Conservation (phyloP, 2,329 filamentous ascomycete species). For the Cryphonectria nitschkei region DNA sequence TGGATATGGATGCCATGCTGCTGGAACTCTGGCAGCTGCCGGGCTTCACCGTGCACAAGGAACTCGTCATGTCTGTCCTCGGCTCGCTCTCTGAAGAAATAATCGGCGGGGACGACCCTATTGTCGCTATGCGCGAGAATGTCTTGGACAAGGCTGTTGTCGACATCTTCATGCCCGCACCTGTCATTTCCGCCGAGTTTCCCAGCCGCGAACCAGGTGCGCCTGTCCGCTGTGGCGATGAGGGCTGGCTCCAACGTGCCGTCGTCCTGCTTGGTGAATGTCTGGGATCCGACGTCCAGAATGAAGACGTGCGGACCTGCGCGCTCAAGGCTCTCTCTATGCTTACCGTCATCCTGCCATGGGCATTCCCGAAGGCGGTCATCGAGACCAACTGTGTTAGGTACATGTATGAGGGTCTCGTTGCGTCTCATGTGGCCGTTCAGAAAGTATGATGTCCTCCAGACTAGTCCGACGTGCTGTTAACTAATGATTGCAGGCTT, state of each 20-base stretch:
- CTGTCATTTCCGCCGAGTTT: slow-evolving; percentile 75
- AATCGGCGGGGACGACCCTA: slow-evolving; percentile 86
- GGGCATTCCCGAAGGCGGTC: slow-evolving; percentile 85
- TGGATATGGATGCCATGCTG: slow-evolving; percentile 87
- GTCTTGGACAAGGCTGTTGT: slow-evolving; percentile 87
- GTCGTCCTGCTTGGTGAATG: slow-evolving; percentile 76
- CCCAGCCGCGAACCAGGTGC: slow-evolving; percentile 71
- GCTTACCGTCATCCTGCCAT: slow-evolving; percentile 78
- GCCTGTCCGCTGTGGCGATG: slow-evolving; percentile 73
- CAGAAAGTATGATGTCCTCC: slow-evolving; percentile 63
- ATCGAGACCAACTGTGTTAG: slow-evolving; percentile 71
- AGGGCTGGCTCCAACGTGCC: slow-evolving; percentile 86
- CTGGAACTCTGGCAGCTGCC: slow-evolving; percentile 79
- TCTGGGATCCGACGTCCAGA: slow-evolving; percentile 65
- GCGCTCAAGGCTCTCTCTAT: slow-evolving; percentile 78
- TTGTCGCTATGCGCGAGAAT: slow-evolving; percentile 80
- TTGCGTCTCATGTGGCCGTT: slow-evolving; percentile 70
- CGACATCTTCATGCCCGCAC: slow-evolving; percentile 85
- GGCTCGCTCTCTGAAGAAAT: slow-evolving; percentile 94
- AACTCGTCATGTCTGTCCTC: slow-evolving; percentile 84
- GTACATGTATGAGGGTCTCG: slow-evolving; percentile 72
- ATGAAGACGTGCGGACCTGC: slow-evolving; percentile 68
- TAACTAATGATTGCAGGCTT: slow-evolving; percentile 57
- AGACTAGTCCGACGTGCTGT: slow-evolving; percentile 17
- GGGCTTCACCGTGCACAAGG: slow-evolving; percentile 69